Conservation (phyloP, 2,329 filamentous ascomycete species). For the Orbilia oligospora region DNA sequence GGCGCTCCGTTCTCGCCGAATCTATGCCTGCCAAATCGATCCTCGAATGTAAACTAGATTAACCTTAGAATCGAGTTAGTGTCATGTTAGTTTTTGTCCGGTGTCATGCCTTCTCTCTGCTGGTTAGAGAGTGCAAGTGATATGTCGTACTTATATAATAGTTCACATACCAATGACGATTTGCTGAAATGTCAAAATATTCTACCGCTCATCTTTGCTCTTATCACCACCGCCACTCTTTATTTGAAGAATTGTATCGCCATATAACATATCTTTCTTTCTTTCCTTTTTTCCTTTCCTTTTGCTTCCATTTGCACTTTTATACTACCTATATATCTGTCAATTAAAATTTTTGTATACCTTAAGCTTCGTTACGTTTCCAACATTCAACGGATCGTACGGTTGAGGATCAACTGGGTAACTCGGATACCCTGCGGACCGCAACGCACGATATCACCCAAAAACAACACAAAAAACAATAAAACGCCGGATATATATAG, state of each 20-base stretch:
- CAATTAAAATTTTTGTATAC: no score
- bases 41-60: neutral
- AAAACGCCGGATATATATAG: no score
- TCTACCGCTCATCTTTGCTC: neutral
- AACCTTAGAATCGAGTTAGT: no score
- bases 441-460: constrained; percentile 44
- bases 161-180: constrained; percentile 10
- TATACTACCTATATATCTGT: no score
- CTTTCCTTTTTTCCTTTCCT: no score
- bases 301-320: neutral
- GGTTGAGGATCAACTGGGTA: constrained; percentile 5
- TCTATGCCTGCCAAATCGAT: neutral
- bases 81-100: no score
- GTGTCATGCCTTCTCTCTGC: no score
- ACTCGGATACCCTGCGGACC: neutral
- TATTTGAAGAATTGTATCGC: neutral
- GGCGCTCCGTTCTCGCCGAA: constrained; percentile 26
- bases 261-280: no score
- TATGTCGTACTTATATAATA: no score
- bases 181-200: neutral
- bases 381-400: no score
- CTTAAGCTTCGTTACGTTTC: no score
- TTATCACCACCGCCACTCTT: neutral
- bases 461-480: constrained; percentile 36
- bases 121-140: neutral